These are phyloP conservation scores for Ceratocystis ficicola DNA, from an alignment of 2,329 filamentous ascomycete genomes.

Conservation along the genomic window DNA sequence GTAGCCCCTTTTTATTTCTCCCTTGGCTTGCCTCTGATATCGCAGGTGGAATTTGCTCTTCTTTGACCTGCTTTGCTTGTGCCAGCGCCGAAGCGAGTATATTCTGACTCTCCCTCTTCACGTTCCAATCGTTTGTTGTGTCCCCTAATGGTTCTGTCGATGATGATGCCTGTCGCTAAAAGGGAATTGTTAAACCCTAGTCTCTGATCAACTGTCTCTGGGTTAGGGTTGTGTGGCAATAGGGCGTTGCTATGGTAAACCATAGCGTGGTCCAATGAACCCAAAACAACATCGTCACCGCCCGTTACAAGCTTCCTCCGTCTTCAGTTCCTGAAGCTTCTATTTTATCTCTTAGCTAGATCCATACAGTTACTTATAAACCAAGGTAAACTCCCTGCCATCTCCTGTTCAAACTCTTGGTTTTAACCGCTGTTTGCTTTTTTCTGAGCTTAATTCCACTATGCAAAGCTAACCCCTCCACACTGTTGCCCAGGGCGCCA, in stretches of 20 bases:
- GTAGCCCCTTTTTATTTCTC: no score
- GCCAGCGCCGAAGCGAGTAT: not conserved
- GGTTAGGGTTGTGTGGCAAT: not conserved
- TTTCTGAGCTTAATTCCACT: not conserved
- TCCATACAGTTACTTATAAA: not conserved
- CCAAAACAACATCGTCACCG: not conserved
- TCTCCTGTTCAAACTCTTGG: not conserved
- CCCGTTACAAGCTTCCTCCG: not conserved
- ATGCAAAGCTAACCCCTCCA: not conserved
- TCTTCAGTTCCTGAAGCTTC: not conserved
- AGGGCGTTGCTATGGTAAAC: constrained; percentile 16
- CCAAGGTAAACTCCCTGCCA: not conserved
- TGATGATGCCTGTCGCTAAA: not conserved
- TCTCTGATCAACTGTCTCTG: not conserved
- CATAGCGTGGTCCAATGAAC: not conserved
- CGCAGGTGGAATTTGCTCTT: not conserved
- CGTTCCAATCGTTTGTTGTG: not conserved
- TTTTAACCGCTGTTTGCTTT: not conserved
- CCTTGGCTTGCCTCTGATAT: no score
- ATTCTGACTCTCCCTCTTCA: not conserved
- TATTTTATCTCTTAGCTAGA: not conserved
- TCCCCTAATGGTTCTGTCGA: not conserved
- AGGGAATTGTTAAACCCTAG: not conserved
- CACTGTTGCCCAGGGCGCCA: not conserved
- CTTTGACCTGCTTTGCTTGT: not conserved